Conservation (phyloP, 768 basidiomycete species). For the Amanita exitialis region DNA sequence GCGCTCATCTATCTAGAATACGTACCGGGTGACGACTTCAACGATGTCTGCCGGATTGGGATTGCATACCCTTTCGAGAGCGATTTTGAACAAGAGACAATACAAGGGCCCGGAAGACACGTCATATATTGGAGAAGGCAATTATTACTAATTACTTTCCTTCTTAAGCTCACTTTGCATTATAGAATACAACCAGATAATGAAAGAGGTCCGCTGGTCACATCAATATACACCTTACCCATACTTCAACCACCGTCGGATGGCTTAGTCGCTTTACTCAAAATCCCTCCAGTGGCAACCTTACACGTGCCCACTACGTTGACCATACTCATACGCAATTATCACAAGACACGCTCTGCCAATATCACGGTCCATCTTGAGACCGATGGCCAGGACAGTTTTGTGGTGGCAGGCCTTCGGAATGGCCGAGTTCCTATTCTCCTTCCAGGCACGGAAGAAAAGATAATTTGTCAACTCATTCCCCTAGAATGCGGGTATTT, state of each 20-base stretch:
- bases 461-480: constrained; percentile 55
- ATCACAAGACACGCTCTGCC: constrained; percentile 51
- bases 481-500: constrained; percentile 69
- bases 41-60: constrained; percentile 41
- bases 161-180: neutral
- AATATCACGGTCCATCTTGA: constrained; percentile 69
- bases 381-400: constrained; percentile 54
- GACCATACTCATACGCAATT: constrained; percentile 53
- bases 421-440: constrained; percentile 59
- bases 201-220: constrained; percentile 31
- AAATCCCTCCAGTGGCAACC: constrained; percentile 48
- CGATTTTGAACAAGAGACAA: constrained; percentile 17
- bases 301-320: constrained; percentile 56
- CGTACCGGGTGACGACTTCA: constrained; percentile 55
- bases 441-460: constrained; percentile 64
- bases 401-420: constrained; percentile 73
- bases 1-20: constrained; percentile 33
- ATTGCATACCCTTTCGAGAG: constrained; percentile 30
- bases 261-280: constrained; percentile 54
- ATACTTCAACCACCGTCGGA: constrained; percentile 49
- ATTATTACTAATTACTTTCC: constrained; percentile 7
- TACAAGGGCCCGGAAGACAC: constrained; percentile 49
- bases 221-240: constrained; percentile 50
- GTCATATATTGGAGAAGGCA: constrained; percentile 60
- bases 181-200: constrained; percentile 38